Base-by-base conservation (phyloP, 805 yeast genomes). In the Candida stauntonica region DNA sequence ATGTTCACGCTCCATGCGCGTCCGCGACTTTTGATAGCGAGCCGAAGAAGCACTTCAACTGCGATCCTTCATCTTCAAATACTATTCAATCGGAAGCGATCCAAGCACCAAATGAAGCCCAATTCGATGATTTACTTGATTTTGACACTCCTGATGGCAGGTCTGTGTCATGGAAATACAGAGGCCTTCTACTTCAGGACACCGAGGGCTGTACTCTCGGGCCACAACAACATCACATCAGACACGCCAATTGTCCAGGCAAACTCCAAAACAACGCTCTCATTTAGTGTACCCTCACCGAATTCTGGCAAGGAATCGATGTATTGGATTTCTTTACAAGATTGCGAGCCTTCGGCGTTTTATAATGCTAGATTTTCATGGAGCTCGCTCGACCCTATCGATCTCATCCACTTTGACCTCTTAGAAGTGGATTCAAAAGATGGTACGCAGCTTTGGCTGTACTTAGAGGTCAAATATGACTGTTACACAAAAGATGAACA, bases 331-430 rank as follows among this genome's bases (percentile, higher is more conserved):
- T 3, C 38, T 4, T 5, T 48, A 8, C 31, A 36, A 5, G 47
- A 39, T 9, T 12, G 36, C 13, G 30, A 19, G 12, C 33, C 33
- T 6, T 18, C 17, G 3, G 12, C 12, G 2, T 29, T 37, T n/a
- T 45, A 48, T 36, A 45, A 46, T 33, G 50, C 45, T 1, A 39
- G 51, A 29, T 38, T 48, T n/a, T 46, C 54, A 2, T 53, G 56
- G 56, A 50, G 52, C 33, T 42, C 58, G 6, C 39, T 51, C 12
- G 55, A 53, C 29, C 52, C 56, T 2, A 38, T 51, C 15, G 34
- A 44, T 6, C 36, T 50, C 1, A 20, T 37, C 2, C 35, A 41
- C n/a, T 47, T 46, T 20, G 48, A 48, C n/a, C 26, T 40, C 9
- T 31, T 33, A 5, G 29, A 36, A 5, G 7, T 39, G 13, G 35